phyloP scores from a whole-genome alignment of 192 early-diverging fungal species.

The Backusella liffmaniae region DNA sequence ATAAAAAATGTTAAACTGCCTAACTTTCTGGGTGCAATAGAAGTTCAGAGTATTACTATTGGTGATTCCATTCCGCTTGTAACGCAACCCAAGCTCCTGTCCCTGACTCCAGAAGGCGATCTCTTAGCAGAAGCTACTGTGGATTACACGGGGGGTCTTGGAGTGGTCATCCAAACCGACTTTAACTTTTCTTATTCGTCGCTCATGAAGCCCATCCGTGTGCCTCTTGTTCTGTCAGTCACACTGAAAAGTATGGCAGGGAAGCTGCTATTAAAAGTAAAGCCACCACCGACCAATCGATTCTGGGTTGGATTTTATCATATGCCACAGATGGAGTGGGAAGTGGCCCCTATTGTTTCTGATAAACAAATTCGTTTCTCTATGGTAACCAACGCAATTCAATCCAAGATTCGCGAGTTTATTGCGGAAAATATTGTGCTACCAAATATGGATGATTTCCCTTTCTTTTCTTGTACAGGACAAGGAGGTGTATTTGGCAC shows the following conservation, averaged over 20 bases:
- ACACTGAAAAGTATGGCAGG: slow-evolving; percentile 70
- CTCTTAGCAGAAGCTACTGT: slow-evolving; percentile 72
- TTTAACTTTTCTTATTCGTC: slow-evolving; percentile 53
- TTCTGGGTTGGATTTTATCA: slow-evolving; percentile 86
- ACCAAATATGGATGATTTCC: slow-evolving; percentile 87
- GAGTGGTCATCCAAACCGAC: slow-evolving; percentile 70
- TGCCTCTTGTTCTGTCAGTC: slow-evolving; percentile 78
- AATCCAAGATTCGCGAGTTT: slow-evolving; percentile 78
- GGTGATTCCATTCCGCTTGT: slow-evolving; percentile 79
- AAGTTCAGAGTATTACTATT: slow-evolving; percentile 69
- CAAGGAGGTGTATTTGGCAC: slow-evolving; percentile 57
- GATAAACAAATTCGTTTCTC: slow-evolving; percentile 79
- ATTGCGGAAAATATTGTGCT: slow-evolving; percentile 77
- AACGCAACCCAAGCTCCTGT: slow-evolving; percentile 70
- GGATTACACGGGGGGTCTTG: slow-evolving; percentile 78
- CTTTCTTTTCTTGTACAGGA: slow-evolving; percentile 65
- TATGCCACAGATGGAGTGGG: slow-evolving; percentile 68
- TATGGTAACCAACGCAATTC: slow-evolving; percentile 82
- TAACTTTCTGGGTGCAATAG: slow-evolving; percentile 74
- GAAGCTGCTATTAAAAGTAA: slow-evolving; percentile 73
- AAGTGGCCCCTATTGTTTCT: slow-evolving; percentile 77
- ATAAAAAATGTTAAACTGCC: slow-evolving; percentile 60
- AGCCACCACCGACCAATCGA: slow-evolving; percentile 77
- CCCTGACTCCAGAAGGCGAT: slow-evolving; percentile 68
- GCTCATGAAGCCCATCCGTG: slow-evolving; percentile 60